phyloP scores from a whole-genome alignment of 2,329 filamentous ascomycete genomes.

The Paramyrothecium sp. region DNA sequence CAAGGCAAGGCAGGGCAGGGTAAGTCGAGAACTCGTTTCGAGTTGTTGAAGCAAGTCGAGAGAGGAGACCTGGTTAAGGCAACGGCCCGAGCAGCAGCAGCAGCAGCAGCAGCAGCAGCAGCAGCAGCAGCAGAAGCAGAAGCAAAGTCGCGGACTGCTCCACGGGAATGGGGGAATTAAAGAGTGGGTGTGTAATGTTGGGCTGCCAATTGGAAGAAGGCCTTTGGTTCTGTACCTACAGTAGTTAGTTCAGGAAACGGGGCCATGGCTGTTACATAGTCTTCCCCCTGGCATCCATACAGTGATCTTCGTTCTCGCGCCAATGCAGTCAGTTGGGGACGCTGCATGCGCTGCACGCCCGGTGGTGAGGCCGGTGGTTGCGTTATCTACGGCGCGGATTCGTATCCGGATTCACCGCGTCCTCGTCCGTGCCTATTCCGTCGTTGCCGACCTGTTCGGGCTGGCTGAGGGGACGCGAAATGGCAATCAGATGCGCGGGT shows the following conservation, averaged over 20 bases:
- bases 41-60: too few species aligned
- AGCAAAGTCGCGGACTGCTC: too few species aligned
- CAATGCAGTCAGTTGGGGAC: too few species aligned
- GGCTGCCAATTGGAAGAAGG: conserved; percentile 29
- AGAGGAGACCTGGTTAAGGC: too few species aligned
- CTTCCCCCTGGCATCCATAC: too few species aligned
- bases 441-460: background rate
- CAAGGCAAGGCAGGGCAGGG: too few species aligned
- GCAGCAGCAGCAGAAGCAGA: too few species aligned
- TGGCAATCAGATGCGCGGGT: background rate
- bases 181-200: conserved; percentile 24
- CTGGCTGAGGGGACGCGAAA: background rate
- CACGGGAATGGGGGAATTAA: background rate
- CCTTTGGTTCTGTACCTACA: background rate
- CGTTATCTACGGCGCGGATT: background rate
- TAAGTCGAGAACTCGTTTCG: too few species aligned
- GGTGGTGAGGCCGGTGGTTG: background rate
- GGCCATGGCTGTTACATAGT: background rate
- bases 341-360: too few species aligned
- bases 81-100: too few species aligned
- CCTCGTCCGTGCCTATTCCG: background rate
- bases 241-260: background rate
- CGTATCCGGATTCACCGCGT: background rate
- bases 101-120: too few species aligned
- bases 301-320: too few species aligned